phyloP scores from a whole-genome alignment of 352 stramenopile genomes.

The Phytophthora aleatoria region DNA sequence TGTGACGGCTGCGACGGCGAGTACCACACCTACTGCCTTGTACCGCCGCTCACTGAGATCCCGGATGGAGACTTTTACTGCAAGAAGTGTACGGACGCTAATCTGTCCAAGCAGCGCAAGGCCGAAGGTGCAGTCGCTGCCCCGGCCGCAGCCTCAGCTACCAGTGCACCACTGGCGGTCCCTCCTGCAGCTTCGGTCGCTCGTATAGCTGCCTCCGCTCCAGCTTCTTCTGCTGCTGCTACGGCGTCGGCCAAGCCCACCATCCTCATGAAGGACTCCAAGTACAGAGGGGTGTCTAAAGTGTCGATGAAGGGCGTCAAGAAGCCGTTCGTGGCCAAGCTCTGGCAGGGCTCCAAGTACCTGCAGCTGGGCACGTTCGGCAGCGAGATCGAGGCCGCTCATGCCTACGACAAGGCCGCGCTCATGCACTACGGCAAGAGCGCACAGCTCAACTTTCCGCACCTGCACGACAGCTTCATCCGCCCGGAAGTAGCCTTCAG shows the following conservation, averaged over 20 bases:
- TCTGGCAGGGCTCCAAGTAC: conserved; percentile 70
- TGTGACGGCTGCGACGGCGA: conserved; percentile 87
- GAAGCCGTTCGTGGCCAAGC: conserved; percentile 81
- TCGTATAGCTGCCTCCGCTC: not conserved
- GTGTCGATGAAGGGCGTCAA: conserved; percentile 81
- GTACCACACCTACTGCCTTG: conserved; percentile 87
- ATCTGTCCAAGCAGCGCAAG: conserved; percentile 49
- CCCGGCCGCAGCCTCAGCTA: not conserved
- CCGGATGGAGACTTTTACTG: conserved; percentile 85
- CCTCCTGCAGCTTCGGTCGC: not conserved
- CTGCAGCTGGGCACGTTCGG: conserved; percentile 70
- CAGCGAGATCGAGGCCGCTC: conserved; percentile 80
- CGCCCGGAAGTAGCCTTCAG: conserved; percentile 42
- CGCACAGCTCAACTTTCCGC: conserved; percentile 81
- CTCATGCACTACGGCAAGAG: conserved; percentile 67
- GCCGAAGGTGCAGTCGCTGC: conserved; percentile 16
- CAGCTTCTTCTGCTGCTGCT: not conserved
- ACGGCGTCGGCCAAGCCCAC: conserved; percentile 15
- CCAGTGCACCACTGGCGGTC: not conserved
- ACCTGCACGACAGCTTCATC: conserved; percentile 74
- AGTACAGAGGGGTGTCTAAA: conserved; percentile 83
- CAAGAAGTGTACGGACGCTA: conserved; percentile 62
- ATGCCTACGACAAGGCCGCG: conserved; percentile 82
- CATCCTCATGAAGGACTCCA: conserved; percentile 67
- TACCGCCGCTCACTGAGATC: conserved; percentile 73